These are phyloP conservation scores for Begonia masoniana DNA, from an alignment of 306 rosid species.

Conservation along the genomic window DNA sequence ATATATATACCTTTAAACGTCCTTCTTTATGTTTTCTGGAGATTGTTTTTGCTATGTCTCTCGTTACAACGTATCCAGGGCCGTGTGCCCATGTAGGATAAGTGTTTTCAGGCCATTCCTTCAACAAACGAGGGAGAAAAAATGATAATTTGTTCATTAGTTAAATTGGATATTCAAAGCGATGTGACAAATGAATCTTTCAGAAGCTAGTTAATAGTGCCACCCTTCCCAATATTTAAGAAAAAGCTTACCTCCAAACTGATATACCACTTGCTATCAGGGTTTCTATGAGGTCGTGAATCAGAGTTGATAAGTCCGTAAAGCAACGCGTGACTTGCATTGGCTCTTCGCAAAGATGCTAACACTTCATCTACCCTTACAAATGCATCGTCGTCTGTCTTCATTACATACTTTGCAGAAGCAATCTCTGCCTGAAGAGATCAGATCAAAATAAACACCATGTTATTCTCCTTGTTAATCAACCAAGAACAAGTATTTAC, in stretches of 20 bases:
- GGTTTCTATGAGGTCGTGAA: conserved; percentile 72
- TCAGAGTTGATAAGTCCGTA: conserved; percentile 88
- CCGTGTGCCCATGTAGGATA: conserved; percentile 99
- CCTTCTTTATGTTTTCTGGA: conserved; percentile 44
- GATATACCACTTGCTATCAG: conserved; percentile 95
- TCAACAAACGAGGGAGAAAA: conserved; percentile 1
- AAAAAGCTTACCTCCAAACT: conserved; percentile 54
- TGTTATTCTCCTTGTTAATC: conserved; percentile 5
- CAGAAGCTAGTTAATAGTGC: too few species aligned
- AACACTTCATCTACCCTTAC: conserved; percentile 88
- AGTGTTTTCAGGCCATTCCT: conserved; percentile 82
- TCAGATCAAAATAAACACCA: conserved; percentile 14
- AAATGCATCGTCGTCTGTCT: conserved; percentile 97
- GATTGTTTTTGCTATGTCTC: conserved; percentile 67
- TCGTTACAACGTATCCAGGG: conserved; percentile 89
- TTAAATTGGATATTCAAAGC: too few species aligned
- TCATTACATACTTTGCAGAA: conserved; percentile 89
- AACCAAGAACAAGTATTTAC: conserved; percentile 36
- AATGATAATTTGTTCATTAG: too few species aligned
- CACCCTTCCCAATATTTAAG: too few species aligned
- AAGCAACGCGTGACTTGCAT: conserved; percentile 46
- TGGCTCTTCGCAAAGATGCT: conserved; percentile 48
- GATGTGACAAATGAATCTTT: too few species aligned
- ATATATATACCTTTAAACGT: conserved; percentile 41
- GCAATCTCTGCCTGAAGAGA: conserved; percentile 79